Evolutionary conservation across 2,329 filamentous ascomycete species (phyloP).

Genomic region (Didymella pomorum): DNA sequence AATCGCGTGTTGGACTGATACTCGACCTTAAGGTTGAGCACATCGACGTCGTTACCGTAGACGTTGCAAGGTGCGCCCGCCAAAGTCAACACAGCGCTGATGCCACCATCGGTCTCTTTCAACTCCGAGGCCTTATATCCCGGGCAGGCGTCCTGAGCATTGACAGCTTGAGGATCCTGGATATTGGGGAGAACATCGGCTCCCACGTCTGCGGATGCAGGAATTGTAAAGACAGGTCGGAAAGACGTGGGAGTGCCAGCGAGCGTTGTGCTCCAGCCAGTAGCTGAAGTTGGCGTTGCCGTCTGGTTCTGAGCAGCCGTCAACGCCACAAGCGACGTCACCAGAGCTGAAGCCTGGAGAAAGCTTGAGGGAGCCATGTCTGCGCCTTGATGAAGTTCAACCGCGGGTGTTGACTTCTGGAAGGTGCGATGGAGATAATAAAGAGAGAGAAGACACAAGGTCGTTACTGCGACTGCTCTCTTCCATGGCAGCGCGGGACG

Average conservation of each 20-base stretch:
- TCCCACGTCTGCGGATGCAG: conserved; percentile 47
- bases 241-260: conserved; percentile 43
- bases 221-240: conserved; percentile 48
- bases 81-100: conserved; percentile 61
- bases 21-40: conserved; percentile 71
- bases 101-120: conserved; percentile 55
- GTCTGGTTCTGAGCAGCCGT: conserved; percentile 28
- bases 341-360: conserved; percentile 31
- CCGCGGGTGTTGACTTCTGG: neutral
- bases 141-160: conserved; percentile 70
- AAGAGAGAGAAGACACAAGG: conserved; percentile 11
- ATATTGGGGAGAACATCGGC: conserved; percentile 65
- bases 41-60: conserved; percentile 77
- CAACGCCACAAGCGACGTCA: conserved; percentile 38
- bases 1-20: conserved; percentile 72
- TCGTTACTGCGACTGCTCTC: conserved; percentile 10
- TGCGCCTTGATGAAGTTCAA: conserved; percentile 6
- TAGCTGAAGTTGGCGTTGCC: conserved; percentile 29
- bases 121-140: conserved; percentile 65
- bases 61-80: conserved; percentile 70
- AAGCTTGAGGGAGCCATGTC: conserved; percentile 28
- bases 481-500: conserved; percentile 10
- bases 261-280: conserved; percentile 35
- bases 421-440: conserved; percentile 9
- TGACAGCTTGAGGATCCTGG: conserved; percentile 67